Conservation (phyloP, 2,329 filamentous ascomycete species). For the Paraphaeosphaeria sporulosa region DNA sequence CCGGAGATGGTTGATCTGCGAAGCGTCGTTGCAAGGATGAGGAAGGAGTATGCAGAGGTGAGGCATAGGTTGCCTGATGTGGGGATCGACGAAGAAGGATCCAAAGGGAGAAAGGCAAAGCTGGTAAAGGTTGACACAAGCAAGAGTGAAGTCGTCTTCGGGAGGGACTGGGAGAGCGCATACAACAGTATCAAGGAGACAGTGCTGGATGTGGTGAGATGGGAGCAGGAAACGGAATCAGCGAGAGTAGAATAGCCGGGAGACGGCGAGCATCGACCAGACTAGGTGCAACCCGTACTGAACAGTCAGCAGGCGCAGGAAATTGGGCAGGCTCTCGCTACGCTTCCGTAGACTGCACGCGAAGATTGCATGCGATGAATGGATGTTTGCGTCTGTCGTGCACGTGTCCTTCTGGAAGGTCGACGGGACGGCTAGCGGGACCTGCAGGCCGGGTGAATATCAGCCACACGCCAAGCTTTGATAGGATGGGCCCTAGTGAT, state of each 20-base stretch:
- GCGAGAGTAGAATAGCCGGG: neutral
- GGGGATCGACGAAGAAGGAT: slow-evolving; percentile 5
- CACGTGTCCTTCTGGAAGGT: neutral
- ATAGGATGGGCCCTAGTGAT: slow-evolving; percentile 1
- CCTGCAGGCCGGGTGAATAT: neutral
- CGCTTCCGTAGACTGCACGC: too few species aligned
- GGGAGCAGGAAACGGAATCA: slow-evolving; percentile 13
- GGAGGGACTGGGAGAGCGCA: slow-evolving; percentile 23
- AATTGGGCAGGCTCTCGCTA: neutral
- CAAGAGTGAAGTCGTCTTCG: slow-evolving; percentile 25
- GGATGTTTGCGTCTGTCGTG: neutral
- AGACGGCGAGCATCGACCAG: neutral
- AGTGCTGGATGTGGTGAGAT: slow-evolving; percentile 21
- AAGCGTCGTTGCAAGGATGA: slow-evolving; percentile 15
- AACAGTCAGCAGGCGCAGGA: neutral
- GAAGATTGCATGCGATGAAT: neutral
- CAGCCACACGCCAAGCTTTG: slow-evolving; percentile 3
- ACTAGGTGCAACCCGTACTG: neutral
- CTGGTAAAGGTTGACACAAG: slow-evolving; percentile 20
- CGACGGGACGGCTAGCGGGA: neutral
- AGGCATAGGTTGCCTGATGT: slow-evolving; percentile 18
- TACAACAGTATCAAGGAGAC: slow-evolving; percentile 21
- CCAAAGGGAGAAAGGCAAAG: neutral
- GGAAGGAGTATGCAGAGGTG: slow-evolving; percentile 20
- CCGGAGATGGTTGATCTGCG: slow-evolving; percentile 13